Conservation (phyloP, 768 basidiomycete genomes). For the Boletus tylopilopsis region DNA sequence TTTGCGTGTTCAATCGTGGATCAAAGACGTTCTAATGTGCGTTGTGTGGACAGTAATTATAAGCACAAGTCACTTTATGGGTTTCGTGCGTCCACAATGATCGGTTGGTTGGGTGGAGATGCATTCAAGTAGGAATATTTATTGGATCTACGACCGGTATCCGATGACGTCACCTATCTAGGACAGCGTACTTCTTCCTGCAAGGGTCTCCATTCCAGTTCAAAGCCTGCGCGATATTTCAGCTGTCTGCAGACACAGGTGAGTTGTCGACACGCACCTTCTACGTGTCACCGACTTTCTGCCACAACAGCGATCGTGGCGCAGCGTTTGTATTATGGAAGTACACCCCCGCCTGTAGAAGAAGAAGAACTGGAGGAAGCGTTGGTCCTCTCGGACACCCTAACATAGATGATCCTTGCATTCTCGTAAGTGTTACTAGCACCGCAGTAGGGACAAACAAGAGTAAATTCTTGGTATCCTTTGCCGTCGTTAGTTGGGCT, state of each 20-base stretch:
- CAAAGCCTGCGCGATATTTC: conserved; percentile 79
- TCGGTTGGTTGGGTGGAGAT: conserved; percentile 85
- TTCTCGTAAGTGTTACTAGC: not conserved
- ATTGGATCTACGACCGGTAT: conserved; percentile 1
- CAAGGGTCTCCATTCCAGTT: conserved; percentile 74
- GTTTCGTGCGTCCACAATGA: conserved; percentile 75
- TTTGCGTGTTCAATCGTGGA: conserved; percentile 23
- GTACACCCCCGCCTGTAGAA: conserved; percentile 52
- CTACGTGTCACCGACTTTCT: conserved; percentile 7
- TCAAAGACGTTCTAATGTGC: conserved; percentile 18
- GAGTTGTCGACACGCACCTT: conserved; percentile 25
- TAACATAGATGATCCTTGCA: not conserved
- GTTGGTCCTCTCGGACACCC: conserved; percentile 52
- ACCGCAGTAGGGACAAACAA: conserved; percentile 27
- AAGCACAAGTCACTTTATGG: conserved; percentile 78
- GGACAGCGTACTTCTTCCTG: conserved; percentile 77
- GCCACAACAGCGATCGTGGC: conserved; percentile 56
- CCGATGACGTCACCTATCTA: conserved; percentile 31
- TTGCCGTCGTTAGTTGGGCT: conserved; percentile 10
- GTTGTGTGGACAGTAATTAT: conserved; percentile 55
- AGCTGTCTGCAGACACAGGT: conserved; percentile 77
- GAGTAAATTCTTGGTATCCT: conserved; percentile 25
- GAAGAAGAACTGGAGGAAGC: conserved; percentile 72
- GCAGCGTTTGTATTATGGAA: conserved; percentile 76
- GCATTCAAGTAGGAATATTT: conserved; percentile 64